Evolutionary conservation across 2,329 filamentous ascomycete species (phyloP).

Genomic region (Lecanicillium sp.): DNA sequence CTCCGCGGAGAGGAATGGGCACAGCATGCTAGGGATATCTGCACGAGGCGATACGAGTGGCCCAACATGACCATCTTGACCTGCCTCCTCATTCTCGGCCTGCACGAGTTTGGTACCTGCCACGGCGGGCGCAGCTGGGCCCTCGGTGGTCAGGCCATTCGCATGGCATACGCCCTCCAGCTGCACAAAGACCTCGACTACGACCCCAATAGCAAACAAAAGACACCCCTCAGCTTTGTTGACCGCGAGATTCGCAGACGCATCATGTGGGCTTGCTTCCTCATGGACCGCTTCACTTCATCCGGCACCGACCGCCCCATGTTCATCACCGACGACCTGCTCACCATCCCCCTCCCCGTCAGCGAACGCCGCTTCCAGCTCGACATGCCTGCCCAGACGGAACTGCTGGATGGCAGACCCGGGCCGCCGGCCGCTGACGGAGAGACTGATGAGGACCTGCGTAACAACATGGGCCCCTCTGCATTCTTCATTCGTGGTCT

Average conservation of each 20-base stretch:
- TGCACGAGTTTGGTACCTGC: constrained; percentile 96
- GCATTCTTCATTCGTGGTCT: constrained; percentile 84
- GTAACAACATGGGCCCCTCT: constrained; percentile 87
- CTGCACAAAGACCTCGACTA: constrained; percentile 86
- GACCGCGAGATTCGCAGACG: constrained; percentile 88
- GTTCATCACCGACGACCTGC: constrained; percentile 82
- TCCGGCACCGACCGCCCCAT: constrained; percentile 89
- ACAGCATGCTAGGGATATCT: constrained; percentile 76
- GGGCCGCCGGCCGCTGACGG: constrained; percentile 55
- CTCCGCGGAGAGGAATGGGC: constrained; percentile 90
- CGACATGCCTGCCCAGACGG: constrained; percentile 83
- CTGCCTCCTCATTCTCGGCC: constrained; percentile 76
- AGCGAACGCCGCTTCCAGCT: constrained; percentile 86
- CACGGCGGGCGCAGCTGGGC: constrained; percentile 96
- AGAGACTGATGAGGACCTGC: constrained; percentile 54
- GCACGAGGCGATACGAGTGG: constrained; percentile 81
- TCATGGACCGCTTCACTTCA: constrained; percentile 97
- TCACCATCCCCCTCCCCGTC: constrained; percentile 85
- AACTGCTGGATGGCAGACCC: constrained; percentile 69
- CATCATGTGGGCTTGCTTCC: constrained; percentile 96
- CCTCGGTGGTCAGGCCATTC: constrained; percentile 85
- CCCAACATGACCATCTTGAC: constrained; percentile 95
- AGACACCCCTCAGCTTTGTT: constrained; percentile 72
- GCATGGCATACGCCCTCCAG: constrained; percentile 95
- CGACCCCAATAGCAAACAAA: constrained; percentile 62